Evolutionary conservation across 2,329 filamentous ascomycete genomes (phyloP).

Genomic region (Alternaria novae-zelandiae): DNA sequence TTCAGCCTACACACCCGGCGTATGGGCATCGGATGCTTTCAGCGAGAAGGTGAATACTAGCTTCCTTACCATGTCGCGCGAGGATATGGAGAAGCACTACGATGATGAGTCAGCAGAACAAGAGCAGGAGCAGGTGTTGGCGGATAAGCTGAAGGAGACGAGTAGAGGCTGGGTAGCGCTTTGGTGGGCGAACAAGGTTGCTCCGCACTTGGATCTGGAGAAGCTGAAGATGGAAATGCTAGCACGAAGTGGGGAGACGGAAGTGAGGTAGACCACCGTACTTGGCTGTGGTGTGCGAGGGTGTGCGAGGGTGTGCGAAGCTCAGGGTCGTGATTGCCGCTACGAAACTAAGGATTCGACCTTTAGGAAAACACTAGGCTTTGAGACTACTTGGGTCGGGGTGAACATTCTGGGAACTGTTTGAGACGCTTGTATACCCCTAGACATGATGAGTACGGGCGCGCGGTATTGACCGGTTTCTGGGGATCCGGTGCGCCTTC

Average conservation of each 20-base stretch:
- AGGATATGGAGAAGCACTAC: neutral
- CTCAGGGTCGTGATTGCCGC: neutral
- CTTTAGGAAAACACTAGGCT: fast-evolving
- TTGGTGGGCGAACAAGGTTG: slow-evolving; percentile 13
- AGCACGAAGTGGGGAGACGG: neutral
- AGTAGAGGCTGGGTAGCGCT: slow-evolving; percentile 6
- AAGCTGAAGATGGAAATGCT: neutral
- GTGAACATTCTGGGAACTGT: neutral
- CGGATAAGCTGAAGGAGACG: slow-evolving; percentile 5
- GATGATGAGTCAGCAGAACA: slow-evolving; percentile 3
- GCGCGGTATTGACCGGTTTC: neutral
- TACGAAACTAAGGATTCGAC: neutral
- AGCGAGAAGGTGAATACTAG: slow-evolving; percentile 18
- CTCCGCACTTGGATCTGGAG: neutral
- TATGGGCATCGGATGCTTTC: slow-evolving; percentile 12
- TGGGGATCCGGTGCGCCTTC: neutral
- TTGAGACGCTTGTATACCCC: neutral
- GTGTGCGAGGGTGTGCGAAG: neutral
- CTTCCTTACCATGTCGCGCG: neutral
- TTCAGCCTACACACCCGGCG: slow-evolving; percentile 6
- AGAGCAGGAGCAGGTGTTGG: slow-evolving; percentile 1
- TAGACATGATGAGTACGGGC: neutral
- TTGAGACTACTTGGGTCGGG: neutral
- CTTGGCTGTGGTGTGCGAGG: neutral
- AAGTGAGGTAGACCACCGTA: neutral